Conservation (phyloP, 768 basidiomycete genomes). For the Lyophyllum shimeji region DNA sequence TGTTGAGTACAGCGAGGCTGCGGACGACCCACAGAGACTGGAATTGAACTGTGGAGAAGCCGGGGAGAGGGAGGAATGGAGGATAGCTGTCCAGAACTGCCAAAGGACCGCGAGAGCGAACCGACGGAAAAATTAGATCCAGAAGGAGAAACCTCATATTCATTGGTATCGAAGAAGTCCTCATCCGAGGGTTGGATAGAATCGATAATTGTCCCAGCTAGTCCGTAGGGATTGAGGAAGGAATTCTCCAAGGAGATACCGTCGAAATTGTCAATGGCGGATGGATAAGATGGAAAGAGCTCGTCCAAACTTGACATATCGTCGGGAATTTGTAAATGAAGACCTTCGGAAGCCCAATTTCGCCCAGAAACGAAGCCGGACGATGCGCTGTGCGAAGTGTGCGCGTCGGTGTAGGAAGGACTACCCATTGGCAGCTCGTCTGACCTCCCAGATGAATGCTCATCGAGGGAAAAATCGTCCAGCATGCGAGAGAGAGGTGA, state of each 20-base stretch:
- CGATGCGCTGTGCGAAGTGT: background rate
- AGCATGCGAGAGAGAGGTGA: slow-evolving; percentile 7
- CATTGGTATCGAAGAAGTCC: background rate
- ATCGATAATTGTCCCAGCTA: background rate
- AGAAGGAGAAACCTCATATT: background rate
- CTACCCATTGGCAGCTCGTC: background rate
- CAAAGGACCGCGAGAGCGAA: background rate
- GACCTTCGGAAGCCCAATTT: background rate
- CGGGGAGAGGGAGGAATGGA: background rate
- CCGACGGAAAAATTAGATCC: background rate
- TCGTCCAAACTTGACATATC: background rate
- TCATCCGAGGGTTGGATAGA: background rate
- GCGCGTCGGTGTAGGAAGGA: slow-evolving; percentile 1
- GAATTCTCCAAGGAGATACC: background rate
- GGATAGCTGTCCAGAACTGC: too few species aligned
- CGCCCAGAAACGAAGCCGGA: background rate
- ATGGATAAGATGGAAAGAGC: background rate
- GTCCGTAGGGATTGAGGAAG: background rate
- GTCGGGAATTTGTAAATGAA: background rate
- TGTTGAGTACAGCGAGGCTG: background rate
- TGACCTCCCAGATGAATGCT: background rate
- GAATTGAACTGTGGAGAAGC: background rate
- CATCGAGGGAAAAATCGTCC: background rate
- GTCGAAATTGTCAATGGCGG: background rate
- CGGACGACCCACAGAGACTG: background rate